These are phyloP conservation scores for Camellia sinensis DNA, from an alignment of 148 eudicot species.

Conservation along the genomic window DNA sequence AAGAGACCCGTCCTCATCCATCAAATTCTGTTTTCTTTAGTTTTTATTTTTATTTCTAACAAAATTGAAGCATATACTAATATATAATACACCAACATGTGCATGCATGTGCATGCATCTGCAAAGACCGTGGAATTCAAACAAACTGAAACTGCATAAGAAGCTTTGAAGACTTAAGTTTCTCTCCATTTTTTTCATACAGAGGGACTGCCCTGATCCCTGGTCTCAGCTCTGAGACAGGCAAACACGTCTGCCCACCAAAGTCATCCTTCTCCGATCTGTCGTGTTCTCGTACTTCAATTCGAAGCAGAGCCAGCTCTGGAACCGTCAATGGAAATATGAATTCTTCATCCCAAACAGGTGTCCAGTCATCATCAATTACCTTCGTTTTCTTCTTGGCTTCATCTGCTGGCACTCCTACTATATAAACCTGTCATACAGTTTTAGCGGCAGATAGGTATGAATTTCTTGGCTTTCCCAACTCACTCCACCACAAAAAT, in stretches of 20 bases:
- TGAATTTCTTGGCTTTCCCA: background rate
- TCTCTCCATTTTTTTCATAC: constrained; percentile 18
- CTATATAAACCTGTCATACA: constrained; percentile 18
- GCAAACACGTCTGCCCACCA: constrained; percentile 22
- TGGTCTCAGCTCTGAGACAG: constrained; percentile 21
- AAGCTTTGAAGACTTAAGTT: constrained; percentile 18
- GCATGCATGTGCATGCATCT: background rate
- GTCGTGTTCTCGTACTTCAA: constrained; percentile 21
- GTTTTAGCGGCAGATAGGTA: background rate
- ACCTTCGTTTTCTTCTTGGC: constrained; percentile 11
- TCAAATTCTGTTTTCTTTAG: too few relatives aligned
- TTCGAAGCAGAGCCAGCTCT: constrained; percentile 24
- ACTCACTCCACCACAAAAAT: too few relatives aligned
- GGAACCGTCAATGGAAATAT: constrained; percentile 23
- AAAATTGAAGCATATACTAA: background rate
- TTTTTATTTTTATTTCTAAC: background rate
- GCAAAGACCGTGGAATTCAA: background rate
- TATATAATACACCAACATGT: too few relatives aligned
- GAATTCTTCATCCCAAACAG: constrained; percentile 24
- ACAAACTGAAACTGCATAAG: constrained; percentile 23
- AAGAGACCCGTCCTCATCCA: too few relatives aligned
- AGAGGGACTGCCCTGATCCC: constrained; percentile 21
- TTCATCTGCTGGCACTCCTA: constrained; percentile 12
- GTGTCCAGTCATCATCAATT: constrained; percentile 21
- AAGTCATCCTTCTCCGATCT: constrained; percentile 24